Base-by-base conservation (phyloP, 2,329 filamentous ascomycete species). In the Diaporthe ampelina region DNA sequence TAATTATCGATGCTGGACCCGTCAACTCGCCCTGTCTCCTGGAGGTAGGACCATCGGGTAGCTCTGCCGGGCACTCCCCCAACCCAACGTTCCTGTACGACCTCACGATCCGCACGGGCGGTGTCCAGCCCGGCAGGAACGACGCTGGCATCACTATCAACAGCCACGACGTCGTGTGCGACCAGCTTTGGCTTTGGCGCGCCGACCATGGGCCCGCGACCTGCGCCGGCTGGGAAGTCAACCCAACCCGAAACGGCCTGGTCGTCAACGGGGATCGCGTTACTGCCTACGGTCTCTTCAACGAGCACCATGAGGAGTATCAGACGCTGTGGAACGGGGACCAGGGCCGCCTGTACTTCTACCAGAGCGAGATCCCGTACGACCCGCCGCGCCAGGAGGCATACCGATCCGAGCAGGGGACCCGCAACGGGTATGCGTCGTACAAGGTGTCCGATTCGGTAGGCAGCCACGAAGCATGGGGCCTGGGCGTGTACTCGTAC, bases 281-380 rank as follows among this genome's bases (percentile, higher is more conserved):
- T 26, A 80, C 76, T 8, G 79, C 81, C 35, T 82, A 82, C 57
- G 81, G 81, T 6, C 76, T 82, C 19, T 82, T 82, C 76, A 82
- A 82, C 65, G 81, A 82, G 76, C 81, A 82, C 72, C 81, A 82
- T 56, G 77, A 80, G 67, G 79, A 80, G 29, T 79, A 81, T 70
- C 81, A 82, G 69, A 82, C 81, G n/a, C 75, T 81, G 29, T 82
- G 81, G 81, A 78, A 79, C 40, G 81, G 80, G 26, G 76, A 82
- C 45, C 68, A 75, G 59, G 81, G 81, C 7, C 78, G 80, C 3
- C 68, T 82, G 24, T 82, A 82, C 75, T 81, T 82, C 76, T 82
- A 82, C 72, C 81, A 82, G 75, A 82, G 80, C 63, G 81, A 82
- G 73, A 79, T 82, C 54, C 81, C 81, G 3, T 82, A 82, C 71